phyloP scores from a whole-genome alignment of 352 stramenopile genomes.

The Globisporangium perplexum region DNA sequence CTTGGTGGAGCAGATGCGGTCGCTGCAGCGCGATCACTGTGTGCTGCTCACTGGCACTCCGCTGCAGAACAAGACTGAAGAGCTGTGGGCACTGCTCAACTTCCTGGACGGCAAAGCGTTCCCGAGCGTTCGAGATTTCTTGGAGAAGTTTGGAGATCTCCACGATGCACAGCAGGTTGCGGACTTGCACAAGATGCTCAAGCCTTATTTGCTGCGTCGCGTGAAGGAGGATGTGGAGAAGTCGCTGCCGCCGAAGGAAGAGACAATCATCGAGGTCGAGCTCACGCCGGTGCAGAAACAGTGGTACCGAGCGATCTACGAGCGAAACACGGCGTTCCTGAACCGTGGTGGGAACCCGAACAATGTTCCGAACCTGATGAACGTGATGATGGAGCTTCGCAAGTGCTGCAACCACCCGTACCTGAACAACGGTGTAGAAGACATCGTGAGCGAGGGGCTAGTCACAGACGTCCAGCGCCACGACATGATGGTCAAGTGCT shows the following conservation, averaged over 20 bases:
- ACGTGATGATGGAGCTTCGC: constrained; percentile 90
- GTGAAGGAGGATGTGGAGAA: constrained; percentile 91
- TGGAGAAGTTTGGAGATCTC: constrained; percentile 89
- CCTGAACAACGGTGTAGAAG: constrained; percentile 91
- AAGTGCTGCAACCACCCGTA: constrained; percentile 92
- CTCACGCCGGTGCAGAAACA: constrained; percentile 89
- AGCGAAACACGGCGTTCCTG: constrained; percentile 93
- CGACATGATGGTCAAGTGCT: constrained; percentile 96
- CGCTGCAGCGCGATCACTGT: constrained; percentile 72
- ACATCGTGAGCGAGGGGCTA: constrained; percentile 80
- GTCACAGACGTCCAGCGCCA: constrained; percentile 68
- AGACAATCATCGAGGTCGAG: constrained; percentile 90
- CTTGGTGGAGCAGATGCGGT: constrained; percentile 83
- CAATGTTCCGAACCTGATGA: constrained; percentile 89
- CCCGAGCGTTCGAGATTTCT: constrained; percentile 90
- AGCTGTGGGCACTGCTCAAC: constrained; percentile 99
- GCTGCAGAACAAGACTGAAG: constrained; percentile 97
- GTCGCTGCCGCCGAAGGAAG: constrained; percentile 81
- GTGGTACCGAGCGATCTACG: constrained; percentile 93
- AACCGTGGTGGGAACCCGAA: constrained; percentile 72
- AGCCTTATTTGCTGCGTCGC: constrained; percentile 84
- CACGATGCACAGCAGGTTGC: constrained; percentile 86
- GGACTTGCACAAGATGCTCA: constrained; percentile 88
- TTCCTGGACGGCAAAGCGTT: constrained; percentile 96
- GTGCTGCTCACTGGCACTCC: constrained; percentile 85